Base-by-base conservation (phyloP, 1,284 basidiomycete genomes). In the Papiliotrema nemorosa region DNA sequence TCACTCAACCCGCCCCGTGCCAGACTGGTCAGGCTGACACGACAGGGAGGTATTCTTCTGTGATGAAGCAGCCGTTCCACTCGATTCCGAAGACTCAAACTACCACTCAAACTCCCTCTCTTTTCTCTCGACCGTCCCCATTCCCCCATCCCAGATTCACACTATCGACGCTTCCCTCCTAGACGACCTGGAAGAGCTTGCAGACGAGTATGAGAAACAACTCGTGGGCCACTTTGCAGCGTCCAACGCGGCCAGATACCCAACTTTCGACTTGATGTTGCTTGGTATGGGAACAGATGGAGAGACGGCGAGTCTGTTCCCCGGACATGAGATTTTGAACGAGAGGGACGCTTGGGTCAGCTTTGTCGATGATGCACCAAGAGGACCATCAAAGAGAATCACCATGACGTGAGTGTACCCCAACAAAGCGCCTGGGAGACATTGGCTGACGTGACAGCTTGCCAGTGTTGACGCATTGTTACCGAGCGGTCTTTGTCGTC, bases 291-390 rank as follows among this genome's bases (percentile, higher is more conserved):
- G 92, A 12, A 85, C 88, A 3, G 94, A 97, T 70, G 94, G 96
- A 18, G 96, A 99, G 80, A 98, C 94, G 26, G 90, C 87, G 58
- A 92, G 88, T 24, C 84, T 99, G 58, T 99, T 99, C 83, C 94
- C 96, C 21, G 87, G 82, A 3, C 94, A 98, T 72, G 81, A 82
- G 50, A 81, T 97, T 36, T 81, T 98, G 33, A 67, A 76, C 31
- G 94, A 97, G 76, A 82, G 82, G 55, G 88, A 90, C 69, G 82
- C 90, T 45, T 98, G 94, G 94, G 90, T 99, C 21, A 91, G 91
- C 1, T 88, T 85, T 72, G 80, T 98, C 64, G 85, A 88, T 42
- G 91, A 98, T 76, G 88, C 87, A 46, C 96, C 96, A 31, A 97
- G 98, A 77, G 91, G 90, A 0, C 96, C 96, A 10, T 78, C 85